Percentiles rank a stretch among this genome's conserved stretches.
Conservation (phyloP, 768 basidiomycete species). For the Tricholoma terreum region DNA sequence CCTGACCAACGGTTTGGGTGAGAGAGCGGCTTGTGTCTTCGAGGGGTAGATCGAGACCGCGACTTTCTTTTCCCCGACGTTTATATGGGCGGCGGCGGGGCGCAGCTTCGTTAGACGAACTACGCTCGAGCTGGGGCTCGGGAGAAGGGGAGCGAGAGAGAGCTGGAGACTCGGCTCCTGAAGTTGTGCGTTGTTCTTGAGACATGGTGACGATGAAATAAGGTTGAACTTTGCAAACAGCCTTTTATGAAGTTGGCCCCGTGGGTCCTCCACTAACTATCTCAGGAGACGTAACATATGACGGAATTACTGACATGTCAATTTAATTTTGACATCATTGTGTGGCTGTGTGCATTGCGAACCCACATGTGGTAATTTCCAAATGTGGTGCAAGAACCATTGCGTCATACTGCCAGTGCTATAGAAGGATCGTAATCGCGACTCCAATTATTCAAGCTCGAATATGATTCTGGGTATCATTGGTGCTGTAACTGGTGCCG, state of each 20-base stretch:
- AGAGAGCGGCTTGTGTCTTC: background rate
- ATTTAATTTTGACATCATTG: background rate
- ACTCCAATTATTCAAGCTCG: background rate
- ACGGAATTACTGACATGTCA: no score
- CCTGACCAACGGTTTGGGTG: background rate
- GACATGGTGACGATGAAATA: constrained; percentile 20
- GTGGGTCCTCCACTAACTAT: no score
- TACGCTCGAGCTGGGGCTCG: background rate
- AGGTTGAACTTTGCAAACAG: constrained; percentile 14
- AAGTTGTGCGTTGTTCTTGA: background rate
- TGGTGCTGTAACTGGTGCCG: constrained; percentile 25
- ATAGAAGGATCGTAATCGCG: no score
- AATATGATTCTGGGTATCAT: constrained; percentile 22
- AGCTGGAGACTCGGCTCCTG: constrained; percentile 7
- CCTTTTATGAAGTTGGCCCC: background rate
- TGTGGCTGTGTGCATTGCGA: no score
- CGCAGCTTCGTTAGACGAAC: background rate
- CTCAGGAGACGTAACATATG: no score
- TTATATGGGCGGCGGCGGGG: background rate
- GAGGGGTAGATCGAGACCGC: background rate
- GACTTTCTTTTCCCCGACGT: background rate
- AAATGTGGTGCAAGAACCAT: background rate
- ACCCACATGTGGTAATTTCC: background rate
- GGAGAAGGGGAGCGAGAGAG: background rate
- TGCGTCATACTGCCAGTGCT: no score